phyloP scores from a whole-genome alignment of 768 basidiomycete species.

The Agaricus bisporus region DNA sequence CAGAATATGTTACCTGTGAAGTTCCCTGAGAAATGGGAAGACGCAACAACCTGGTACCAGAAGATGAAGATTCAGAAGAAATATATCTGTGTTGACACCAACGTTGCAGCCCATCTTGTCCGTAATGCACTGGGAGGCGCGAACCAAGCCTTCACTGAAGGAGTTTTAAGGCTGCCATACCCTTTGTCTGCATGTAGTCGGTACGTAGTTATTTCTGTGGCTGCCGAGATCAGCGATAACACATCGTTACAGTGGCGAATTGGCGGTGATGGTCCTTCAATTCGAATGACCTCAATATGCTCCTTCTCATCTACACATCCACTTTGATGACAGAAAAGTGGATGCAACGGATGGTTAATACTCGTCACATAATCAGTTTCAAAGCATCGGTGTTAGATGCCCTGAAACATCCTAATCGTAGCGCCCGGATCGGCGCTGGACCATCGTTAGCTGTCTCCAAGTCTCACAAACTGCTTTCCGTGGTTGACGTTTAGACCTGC shows the following conservation, averaged over 20 bases:
- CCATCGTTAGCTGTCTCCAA: too few relatives aligned
- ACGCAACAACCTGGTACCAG: conserved; percentile 29
- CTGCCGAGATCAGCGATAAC: background rate
- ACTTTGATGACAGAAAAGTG: too few relatives aligned
- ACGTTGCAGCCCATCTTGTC: conserved; percentile 39
- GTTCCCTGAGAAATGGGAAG: conserved; percentile 13
- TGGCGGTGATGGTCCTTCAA: background rate
- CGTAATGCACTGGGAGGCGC: conserved; percentile 48
- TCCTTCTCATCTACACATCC: too few relatives aligned
- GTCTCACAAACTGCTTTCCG: too few relatives aligned
- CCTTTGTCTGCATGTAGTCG: conserved; percentile 1
- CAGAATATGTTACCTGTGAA: conserved; percentile 22
- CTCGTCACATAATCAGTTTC: background rate
- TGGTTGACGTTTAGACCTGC: too few relatives aligned
- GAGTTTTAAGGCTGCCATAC: conserved; percentile 22
- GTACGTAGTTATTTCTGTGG: background rate
- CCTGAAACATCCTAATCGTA: too few relatives aligned
- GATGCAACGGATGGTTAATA: background rate
- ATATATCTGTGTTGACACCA: conserved; percentile 35
- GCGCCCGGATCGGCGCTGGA: too few relatives aligned
- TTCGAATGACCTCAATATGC: background rate
- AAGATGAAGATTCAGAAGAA: conserved; percentile 31
- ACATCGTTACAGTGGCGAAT: conserved; percentile 10
- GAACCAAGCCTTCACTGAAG: conserved; percentile 30
- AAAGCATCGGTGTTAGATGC: too few relatives aligned